Conservation (phyloP, 176 grass and related monocot genomes). For the Oryza longistaminata region DNA sequence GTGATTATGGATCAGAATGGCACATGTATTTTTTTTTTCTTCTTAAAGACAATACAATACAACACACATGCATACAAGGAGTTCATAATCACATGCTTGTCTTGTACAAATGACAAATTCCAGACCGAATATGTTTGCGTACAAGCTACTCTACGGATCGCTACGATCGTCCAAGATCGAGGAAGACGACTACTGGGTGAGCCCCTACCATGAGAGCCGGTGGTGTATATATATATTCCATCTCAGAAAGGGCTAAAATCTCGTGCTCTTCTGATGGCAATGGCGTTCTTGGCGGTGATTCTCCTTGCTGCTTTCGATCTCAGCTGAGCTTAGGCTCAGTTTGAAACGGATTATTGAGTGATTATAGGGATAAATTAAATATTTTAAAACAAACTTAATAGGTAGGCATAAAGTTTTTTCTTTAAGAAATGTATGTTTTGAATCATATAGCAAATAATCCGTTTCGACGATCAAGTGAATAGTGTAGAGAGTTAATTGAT, state of each 20-base stretch:
- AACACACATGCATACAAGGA: background rate
- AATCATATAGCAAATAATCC: too few relatives aligned
- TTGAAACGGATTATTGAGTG: too few relatives aligned
- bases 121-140: conserved; percentile 1
- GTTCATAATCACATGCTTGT: background rate
- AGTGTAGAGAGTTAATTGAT: too few relatives aligned
- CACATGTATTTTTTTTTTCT: conserved; percentile 19
- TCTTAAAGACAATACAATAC: background rate
- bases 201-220: background rate
- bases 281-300: background rate
- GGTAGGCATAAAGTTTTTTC: too few relatives aligned
- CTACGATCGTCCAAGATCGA: conserved; percentile 27
- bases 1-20: background rate
- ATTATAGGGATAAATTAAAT: too few relatives aligned
- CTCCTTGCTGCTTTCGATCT: background rate
- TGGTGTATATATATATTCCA: background rate
- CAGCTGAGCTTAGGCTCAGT: background rate
- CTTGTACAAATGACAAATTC: background rate
- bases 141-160: conserved; percentile 17
- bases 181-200: background rate
- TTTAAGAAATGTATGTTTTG: too few relatives aligned
- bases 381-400: too few relatives aligned
- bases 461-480: too few relatives aligned
- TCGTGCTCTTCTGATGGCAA: conserved; percentile 14
- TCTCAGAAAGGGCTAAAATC: background rate